phyloP scores from a whole-genome alignment of 164 flowering plant species.

The Sextonia rubra region DNA sequence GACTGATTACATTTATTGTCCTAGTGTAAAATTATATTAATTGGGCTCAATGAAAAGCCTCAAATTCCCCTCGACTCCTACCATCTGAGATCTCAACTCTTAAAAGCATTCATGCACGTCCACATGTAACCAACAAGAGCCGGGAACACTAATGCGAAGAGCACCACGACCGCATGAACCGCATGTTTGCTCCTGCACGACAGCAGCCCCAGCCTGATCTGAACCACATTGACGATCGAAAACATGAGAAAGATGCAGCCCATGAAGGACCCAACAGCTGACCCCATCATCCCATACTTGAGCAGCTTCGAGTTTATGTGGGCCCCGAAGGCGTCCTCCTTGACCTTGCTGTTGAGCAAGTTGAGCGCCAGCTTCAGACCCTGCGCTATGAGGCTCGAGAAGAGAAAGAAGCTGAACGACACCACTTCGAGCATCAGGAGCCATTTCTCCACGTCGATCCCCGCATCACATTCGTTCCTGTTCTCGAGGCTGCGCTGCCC shows the following conservation, averaged over 20 bases:
- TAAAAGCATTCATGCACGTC: background rate
- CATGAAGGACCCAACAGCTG: constrained; percentile 29
- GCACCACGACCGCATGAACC: constrained; percentile 5
- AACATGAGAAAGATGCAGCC: constrained; percentile 27
- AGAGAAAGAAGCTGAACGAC: constrained; percentile 36
- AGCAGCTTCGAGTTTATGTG: constrained; percentile 18
- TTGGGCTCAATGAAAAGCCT: too few species aligned
- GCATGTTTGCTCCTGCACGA: constrained; percentile 14
- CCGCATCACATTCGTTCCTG: constrained; percentile 28
- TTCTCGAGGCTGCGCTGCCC: constrained; percentile 32
- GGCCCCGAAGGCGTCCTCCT: constrained; percentile 15
- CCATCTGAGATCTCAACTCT: too few species aligned
- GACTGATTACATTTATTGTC: too few species aligned
- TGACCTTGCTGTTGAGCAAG: constrained; percentile 24
- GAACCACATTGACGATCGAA: constrained; percentile 25
- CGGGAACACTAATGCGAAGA: constrained; percentile 14
- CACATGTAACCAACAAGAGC: constrained; percentile 11
- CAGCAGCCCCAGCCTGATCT: constrained; percentile 21
- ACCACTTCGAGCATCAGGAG: constrained; percentile 34
- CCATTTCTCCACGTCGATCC: constrained; percentile 28
- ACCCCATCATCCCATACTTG: constrained; percentile 24
- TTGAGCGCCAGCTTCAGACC: constrained; percentile 30
- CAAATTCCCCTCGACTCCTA: too few species aligned
- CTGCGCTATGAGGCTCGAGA: constrained; percentile 32
- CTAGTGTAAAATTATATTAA: too few species aligned